Evolutionary conservation across 495 filamentous ascomycete genomes (phyloP).

Genomic region (Friedmanniomyces simplex): DNA sequence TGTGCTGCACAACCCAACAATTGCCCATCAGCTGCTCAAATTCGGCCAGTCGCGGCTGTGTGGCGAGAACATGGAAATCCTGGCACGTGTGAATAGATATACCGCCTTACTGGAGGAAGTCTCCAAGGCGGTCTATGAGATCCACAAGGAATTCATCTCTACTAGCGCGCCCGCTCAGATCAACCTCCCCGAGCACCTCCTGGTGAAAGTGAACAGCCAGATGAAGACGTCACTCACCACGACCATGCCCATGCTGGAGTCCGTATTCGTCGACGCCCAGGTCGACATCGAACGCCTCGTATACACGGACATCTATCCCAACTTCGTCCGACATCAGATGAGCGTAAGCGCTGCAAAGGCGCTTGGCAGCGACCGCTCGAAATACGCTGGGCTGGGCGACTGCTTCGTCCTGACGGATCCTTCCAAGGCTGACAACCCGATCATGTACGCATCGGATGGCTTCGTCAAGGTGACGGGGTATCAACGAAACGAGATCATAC

Average conservation of each 20-base stretch:
- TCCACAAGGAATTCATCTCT: slow-evolving; percentile 38
- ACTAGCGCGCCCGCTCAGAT: slow-evolving; percentile 34
- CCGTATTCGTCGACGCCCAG: slow-evolving; percentile 38
- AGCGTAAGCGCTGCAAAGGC: slow-evolving; percentile 33
- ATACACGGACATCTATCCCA: slow-evolving; percentile 38
- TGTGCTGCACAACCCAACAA: slow-evolving; percentile 38
- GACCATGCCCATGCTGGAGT: slow-evolving; percentile 36
- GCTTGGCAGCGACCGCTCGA: slow-evolving; percentile 27
- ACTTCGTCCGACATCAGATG: slow-evolving; percentile 41
- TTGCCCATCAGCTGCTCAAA: slow-evolving; percentile 33
- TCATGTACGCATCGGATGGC: slow-evolving; percentile 42
- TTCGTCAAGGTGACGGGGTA: slow-evolving; percentile 42
- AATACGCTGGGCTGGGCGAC: slow-evolving; percentile 35
- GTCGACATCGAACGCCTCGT: slow-evolving; percentile 36
- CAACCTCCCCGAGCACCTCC: slow-evolving; percentile 28
- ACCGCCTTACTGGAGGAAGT: slow-evolving; percentile 33
- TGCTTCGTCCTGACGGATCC: slow-evolving; percentile 40
- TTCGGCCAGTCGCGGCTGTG: slow-evolving; percentile 37
- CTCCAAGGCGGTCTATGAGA: slow-evolving; percentile 34
- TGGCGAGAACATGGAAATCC: slow-evolving; percentile 40
- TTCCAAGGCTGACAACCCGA: slow-evolving; percentile 39
- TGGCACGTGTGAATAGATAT: slow-evolving; percentile 36
- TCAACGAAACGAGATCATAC: slow-evolving; percentile 36
- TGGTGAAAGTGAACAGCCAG: slow-evolving; percentile 32
- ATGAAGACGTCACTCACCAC: slow-evolving; percentile 33